Evolutionary conservation across 306 rosid species (phyloP).

Genomic region (Vachellia collinsii): DNA sequence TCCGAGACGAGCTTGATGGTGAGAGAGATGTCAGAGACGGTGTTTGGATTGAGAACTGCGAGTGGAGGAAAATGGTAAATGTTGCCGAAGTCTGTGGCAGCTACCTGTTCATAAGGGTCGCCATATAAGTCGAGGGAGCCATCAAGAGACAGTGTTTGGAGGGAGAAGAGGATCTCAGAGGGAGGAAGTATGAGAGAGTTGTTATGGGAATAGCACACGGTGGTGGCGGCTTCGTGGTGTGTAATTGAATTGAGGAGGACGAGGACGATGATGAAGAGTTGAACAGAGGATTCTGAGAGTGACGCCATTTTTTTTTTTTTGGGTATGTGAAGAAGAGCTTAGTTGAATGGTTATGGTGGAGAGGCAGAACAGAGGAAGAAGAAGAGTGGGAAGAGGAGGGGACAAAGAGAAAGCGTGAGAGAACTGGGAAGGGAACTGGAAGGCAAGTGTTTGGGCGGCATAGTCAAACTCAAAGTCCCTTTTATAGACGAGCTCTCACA

Average conservation of each 20-base stretch:
- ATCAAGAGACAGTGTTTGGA: constrained; percentile 62
- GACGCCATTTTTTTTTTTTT: constrained; percentile 50
- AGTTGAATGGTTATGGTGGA: neutral
- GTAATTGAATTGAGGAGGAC: constrained; percentile 42
- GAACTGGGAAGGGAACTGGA: constrained; percentile 40
- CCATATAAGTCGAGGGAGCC: constrained; percentile 62
- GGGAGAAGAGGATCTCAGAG: constrained; percentile 42
- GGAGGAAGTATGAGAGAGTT: constrained; percentile 44
- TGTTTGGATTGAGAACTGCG: constrained; percentile 79
- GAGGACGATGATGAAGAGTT: constrained; percentile 43
- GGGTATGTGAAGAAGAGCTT: neutral
- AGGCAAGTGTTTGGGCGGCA: constrained; percentile 49
- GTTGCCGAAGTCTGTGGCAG: constrained; percentile 87
- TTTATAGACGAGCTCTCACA: constrained; percentile 18
- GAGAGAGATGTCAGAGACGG: constrained; percentile 71
- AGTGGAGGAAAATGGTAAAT: constrained; percentile 66
- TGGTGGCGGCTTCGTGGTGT: constrained; percentile 59
- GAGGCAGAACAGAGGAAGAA: constrained; percentile 46
- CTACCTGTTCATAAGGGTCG: constrained; percentile 1
- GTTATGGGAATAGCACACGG: constrained; percentile 41
- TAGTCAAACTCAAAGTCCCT: constrained; percentile 34
- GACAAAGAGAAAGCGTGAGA: neutral
- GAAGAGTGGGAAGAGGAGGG: constrained; percentile 20
- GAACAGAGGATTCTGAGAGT: constrained; percentile 46
- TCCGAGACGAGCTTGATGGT: constrained; percentile 56